Conservation (phyloP, 2,329 filamentous ascomycete species). For the Aspergillus intermedius region DNA sequence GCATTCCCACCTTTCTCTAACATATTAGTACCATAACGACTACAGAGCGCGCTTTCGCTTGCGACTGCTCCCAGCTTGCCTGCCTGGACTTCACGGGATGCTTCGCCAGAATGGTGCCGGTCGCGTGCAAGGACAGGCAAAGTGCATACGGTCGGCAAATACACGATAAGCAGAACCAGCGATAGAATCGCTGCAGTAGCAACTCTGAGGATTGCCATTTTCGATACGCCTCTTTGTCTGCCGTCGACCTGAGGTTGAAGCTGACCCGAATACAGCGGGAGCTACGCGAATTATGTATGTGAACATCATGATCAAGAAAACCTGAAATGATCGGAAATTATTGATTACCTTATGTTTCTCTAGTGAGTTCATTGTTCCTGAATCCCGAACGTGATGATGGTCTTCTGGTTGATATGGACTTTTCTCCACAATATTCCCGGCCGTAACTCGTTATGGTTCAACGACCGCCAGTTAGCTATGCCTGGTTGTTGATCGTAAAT, state of each 20-base stretch:
- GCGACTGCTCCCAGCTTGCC: constrained; percentile 57
- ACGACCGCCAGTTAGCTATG: too few species aligned
- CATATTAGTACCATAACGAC: constrained; percentile 59
- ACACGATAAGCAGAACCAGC: constrained; percentile 14
- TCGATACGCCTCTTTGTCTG: background rate
- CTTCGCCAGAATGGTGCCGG: background rate
- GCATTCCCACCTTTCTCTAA: constrained; percentile 62
- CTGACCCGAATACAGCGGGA: too few species aligned
- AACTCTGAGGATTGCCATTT: constrained; percentile 13
- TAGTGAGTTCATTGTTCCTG: too few species aligned
- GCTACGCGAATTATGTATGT: too few species aligned
- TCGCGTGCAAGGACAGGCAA: constrained; percentile 13
- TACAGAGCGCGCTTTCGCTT: constrained; percentile 64
- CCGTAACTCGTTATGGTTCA: too few species aligned
- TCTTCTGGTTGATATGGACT: too few species aligned
- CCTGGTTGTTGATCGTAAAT: too few species aligned
- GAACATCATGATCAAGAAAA: too few species aligned
- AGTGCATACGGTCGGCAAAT: constrained; percentile 16
- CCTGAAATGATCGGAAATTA: too few species aligned
- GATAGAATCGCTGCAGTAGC: constrained; percentile 13
- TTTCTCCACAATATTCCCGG: too few species aligned
- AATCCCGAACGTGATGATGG: too few species aligned
- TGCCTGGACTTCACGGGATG: constrained; percentile 20
- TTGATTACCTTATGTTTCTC: too few species aligned
- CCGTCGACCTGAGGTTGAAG: background rate